Percentiles rank a stretch among this genome's conserved stretches.
phyloP scores from a whole-genome alignment of 2,329 filamentous ascomycete genomes.

The Plectosphaerella cucumerina region DNA sequence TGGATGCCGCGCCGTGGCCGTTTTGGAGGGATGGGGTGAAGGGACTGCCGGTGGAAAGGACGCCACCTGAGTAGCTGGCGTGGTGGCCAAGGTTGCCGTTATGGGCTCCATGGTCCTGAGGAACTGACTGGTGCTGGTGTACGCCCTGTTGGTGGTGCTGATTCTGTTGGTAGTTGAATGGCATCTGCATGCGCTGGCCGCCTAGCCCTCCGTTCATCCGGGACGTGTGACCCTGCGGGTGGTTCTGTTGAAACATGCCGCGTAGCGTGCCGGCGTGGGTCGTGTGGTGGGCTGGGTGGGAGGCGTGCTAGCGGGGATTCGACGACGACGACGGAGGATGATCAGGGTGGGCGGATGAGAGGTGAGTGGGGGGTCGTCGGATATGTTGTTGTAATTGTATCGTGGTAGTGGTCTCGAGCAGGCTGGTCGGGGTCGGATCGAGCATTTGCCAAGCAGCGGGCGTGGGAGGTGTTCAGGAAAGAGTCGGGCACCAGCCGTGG shows the following conservation, averaged over 20 bases:
- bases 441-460: conserved; percentile 65
- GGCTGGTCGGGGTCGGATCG: conserved; percentile 58
- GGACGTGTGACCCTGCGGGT: conserved; percentile 69
- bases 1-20: conserved; percentile 44
- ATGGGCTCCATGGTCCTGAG: conserved; percentile 53
- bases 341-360: conserved; percentile 11
- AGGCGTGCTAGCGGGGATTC: conserved; percentile 12
- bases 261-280: conserved; percentile 19
- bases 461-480: conserved; percentile 12
- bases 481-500: too few species aligned
- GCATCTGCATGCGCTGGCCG: conserved; percentile 57
- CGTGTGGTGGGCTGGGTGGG: conserved; percentile 28
- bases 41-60: conserved; percentile 60
- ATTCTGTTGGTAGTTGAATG: conserved; percentile 65
- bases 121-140: conserved; percentile 56
- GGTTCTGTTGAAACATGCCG: conserved; percentile 71
- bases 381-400: not conserved
- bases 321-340: conserved; percentile 24
- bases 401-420: conserved; percentile 37
- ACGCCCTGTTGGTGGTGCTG: conserved; percentile 61
- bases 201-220: conserved; percentile 66
- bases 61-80: conserved; percentile 57
- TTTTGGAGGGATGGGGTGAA: conserved; percentile 55
- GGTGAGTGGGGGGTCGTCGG: too few species aligned
- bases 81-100: conserved; percentile 55